These are phyloP conservation scores for Mycena maculata DNA, from an alignment of 768 basidiomycete genomes.

Conservation along the genomic window DNA sequence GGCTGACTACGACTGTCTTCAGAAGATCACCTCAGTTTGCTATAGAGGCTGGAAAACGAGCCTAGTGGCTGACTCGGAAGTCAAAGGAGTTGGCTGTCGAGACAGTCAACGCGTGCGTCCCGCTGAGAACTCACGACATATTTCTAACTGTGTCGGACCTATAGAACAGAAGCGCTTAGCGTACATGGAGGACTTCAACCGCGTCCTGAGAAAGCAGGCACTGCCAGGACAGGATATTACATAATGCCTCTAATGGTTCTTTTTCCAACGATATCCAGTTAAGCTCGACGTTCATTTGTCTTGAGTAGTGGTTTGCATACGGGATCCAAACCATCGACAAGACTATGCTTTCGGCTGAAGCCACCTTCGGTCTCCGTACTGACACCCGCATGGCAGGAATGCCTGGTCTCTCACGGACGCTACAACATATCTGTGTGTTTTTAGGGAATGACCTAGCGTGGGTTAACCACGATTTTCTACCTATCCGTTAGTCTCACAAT, in stretches of 20 bases:
- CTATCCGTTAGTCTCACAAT: not conserved
- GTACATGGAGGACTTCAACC: slow-evolving; percentile 9
- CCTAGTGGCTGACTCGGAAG: too few relatives aligned
- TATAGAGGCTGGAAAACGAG: too few relatives aligned
- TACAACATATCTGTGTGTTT: too few relatives aligned
- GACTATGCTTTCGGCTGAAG: slow-evolving; percentile 4
- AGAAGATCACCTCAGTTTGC: too few relatives aligned
- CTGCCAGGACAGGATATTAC: slow-evolving; percentile 9
- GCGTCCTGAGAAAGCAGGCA: slow-evolving; percentile 10
- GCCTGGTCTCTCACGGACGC: too few relatives aligned
- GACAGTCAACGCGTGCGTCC: too few relatives aligned
- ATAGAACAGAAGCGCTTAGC: too few relatives aligned
- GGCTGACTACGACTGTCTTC: too few relatives aligned
- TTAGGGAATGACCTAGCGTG: slow-evolving; percentile 1
- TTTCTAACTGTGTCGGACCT: too few relatives aligned
- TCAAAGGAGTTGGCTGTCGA: too few relatives aligned
- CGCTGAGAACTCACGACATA: too few relatives aligned
- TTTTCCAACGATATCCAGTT: too few relatives aligned
- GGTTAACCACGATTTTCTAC: slow-evolving; percentile 7
- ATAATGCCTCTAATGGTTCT: slow-evolving; percentile 13
- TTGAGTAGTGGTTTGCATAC: not conserved
- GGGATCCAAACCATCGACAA: slow-evolving; percentile 16
- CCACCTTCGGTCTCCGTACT: slow-evolving; percentile 4
- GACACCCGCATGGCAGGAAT: slow-evolving; percentile 11
- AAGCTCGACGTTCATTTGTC: not conserved